Evolutionary conservation across 2,329 filamentous ascomycete species (phyloP), one percentile per base, ranked within the genome.

Genomic region (Colletotrichum chrysophilum): DNA sequence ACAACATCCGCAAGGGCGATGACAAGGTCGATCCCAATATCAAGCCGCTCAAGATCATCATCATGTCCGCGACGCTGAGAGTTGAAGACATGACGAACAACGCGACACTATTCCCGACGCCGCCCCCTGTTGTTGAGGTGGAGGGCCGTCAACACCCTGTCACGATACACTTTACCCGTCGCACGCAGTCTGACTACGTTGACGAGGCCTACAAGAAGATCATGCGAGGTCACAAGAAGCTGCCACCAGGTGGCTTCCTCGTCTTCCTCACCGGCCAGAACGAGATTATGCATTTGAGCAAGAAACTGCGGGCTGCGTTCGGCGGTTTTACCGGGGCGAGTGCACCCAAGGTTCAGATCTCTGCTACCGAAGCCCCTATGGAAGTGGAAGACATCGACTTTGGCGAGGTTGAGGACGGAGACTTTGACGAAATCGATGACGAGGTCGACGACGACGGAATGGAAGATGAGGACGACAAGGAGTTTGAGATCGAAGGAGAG

Each of bases 41-140:
- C 32, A 93, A 93, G 78, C 96, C 96, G 0, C 85, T 99, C 68
- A 99, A 98, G 85, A 89, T 99, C 10, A 92, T 99, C 75, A 98
- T 99, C 85, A 99, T 99, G 97, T 98, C 96, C 75, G 97, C 97
- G 58, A 99, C 97, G 3, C 88, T 99, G 38, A 91, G 96, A 75
- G 95, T 98, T 61, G 94, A 95, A 14, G 96, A 98, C 81, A 94
- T 99, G 79, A 95, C 95, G 0, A 91, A 95, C 81, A 98, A 99
- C 81, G 87, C 91, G 10, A 93, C 90, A 18, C 88, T 99, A 0
- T 99, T 99, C 84, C 88, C 93, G 5, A 89, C 87, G 0, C 90
- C 94, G 4, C 97, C 97, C 0, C 96, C 96, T 0, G 91, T 98
- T 2, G 89, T 99, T 2, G 92, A 98, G 82, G 94, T 96, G 0